Evolutionary conservation across 768 basidiomycete species (phyloP).

Genomic region (Rhodosporidiobolus sp.): DNA sequence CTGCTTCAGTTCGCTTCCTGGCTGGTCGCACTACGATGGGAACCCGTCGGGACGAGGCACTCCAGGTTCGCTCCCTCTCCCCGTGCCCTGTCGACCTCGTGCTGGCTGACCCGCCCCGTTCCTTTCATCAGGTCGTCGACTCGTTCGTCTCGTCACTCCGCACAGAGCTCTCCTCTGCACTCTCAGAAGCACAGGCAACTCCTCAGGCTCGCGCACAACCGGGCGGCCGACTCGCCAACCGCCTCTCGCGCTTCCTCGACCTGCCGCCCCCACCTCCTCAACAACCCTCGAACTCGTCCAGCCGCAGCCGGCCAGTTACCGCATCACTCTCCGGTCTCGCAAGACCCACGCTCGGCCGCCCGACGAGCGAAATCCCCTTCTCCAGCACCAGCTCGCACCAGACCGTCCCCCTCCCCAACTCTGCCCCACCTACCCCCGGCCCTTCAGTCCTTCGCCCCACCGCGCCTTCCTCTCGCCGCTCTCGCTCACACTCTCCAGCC

Average conservation of each 20-base stretch:
- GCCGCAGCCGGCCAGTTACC: too few relatives aligned
- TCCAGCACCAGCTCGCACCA: neutral
- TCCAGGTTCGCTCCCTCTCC: slow-evolving; percentile 1
- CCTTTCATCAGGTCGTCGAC: slow-evolving; percentile 9
- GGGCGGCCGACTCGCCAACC: neutral
- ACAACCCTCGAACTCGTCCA: neutral
- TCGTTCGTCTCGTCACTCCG: slow-evolving; percentile 8
- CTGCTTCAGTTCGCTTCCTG: neutral
- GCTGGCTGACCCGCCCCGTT: neutral
- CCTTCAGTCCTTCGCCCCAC: neutral
- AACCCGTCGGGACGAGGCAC: slow-evolving; percentile 16
- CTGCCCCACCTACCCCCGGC: slow-evolving; percentile 5
- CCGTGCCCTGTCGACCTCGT: neutral
- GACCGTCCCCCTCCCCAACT: slow-evolving; percentile 6
- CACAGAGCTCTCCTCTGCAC: neutral
- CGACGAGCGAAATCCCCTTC: neutral
- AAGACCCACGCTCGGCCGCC: neutral
- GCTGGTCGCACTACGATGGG: neutral
- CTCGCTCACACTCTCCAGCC: too few relatives aligned
- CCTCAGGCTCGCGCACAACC: neutral
- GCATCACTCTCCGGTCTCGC: neutral
- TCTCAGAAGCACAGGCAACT: neutral
- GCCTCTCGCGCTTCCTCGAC: slow-evolving; percentile 8
- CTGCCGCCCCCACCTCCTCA: slow-evolving; percentile 7
- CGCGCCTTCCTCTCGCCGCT: neutral